Percentiles rank a stretch among this genome's conserved stretches.
Evolutionary conservation across 2,329 filamentous ascomycete genomes (phyloP).

Genomic region (Parascedosporium putredinis): DNA sequence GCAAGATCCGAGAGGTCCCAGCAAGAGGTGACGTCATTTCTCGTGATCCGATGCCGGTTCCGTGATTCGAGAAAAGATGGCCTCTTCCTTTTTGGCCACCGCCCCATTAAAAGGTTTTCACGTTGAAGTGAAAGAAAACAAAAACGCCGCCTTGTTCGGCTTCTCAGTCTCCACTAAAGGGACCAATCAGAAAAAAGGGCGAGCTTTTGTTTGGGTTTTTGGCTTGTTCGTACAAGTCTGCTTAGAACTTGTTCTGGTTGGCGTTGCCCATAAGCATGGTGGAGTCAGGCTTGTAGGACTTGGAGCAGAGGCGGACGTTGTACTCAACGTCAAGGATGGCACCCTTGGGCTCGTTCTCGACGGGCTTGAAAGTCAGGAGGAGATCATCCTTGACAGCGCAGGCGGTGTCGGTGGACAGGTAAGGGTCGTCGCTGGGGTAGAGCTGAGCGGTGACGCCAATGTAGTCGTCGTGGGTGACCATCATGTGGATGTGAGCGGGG

Average conservation of each 20-base stretch:
- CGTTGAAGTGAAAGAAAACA: not conserved
- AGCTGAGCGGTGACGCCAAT: conserved; percentile 67
- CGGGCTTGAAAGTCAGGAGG: conserved; percentile 37
- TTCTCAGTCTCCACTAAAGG: no score
- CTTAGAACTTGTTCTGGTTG: conserved; percentile 14
- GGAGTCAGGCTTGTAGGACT: conserved; percentile 32
- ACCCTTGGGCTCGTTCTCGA: conserved; percentile 24
- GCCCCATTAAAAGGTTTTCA: not conserved
- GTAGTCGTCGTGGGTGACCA: conserved; percentile 53
- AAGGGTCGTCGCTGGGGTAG: conserved; percentile 58
- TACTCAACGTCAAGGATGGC: conserved; percentile 29
- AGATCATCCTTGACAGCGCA: conserved; percentile 45
- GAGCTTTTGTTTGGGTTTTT: no score
- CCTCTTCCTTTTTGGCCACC: not conserved
- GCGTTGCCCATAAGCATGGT: conserved; percentile 14
- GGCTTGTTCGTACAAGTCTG: not conserved
- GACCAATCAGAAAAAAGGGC: no score
- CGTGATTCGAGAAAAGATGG: not conserved
- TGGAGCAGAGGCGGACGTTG: conserved; percentile 32
- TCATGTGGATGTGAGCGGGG: conserved; percentile 41
- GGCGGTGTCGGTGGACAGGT: conserved; percentile 38
- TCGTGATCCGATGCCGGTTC: no score
- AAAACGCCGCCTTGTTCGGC: no score
- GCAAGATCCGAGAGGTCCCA: no score
- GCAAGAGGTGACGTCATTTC: not conserved